Percentiles rank a stretch among this genome's conserved stretches.
These are phyloP conservation scores for Coniochaeta prunicola DNA, from an alignment of 2,329 filamentous ascomycete species.

Conservation along the genomic window DNA sequence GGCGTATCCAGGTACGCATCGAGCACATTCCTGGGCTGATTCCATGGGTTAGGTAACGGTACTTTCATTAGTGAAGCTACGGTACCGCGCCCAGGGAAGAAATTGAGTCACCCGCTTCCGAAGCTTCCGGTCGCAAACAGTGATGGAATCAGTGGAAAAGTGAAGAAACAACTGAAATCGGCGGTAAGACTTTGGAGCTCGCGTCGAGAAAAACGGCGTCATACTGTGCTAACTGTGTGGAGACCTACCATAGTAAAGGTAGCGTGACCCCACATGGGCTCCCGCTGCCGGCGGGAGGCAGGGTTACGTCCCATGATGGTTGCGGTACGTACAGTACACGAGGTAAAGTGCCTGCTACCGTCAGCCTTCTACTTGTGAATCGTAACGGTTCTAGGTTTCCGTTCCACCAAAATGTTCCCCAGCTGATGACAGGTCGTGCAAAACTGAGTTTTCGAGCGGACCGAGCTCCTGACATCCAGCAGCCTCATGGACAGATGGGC, in stretches of 20 bases:
- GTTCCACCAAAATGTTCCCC: too few relatives aligned
- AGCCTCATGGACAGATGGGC: not conserved
- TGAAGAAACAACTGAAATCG: not conserved
- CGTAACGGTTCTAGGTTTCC: not conserved
- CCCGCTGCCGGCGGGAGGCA: not conserved
- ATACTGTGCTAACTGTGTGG: slow-evolving; percentile 4
- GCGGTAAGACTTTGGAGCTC: not conserved
- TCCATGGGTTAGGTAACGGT: not conserved
- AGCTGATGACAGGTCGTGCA: not conserved
- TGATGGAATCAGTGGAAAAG: not conserved
- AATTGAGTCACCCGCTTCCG: not conserved
- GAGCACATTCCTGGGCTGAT: not conserved
- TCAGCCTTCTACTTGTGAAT: not conserved
- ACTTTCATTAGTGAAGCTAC: not conserved
- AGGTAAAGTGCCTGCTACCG: not conserved
- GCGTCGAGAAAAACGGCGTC: not conserved
- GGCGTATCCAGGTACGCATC: not conserved
- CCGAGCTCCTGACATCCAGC: not conserved
- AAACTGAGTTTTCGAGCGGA: not conserved
- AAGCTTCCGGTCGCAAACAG: not conserved
- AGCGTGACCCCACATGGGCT: not conserved
- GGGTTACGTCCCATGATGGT: not conserved
- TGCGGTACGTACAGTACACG: not conserved
- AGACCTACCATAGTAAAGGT: not conserved
- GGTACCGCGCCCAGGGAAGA: not conserved